Conservation (phyloP, 495 filamentous ascomycete genomes). For the Bryoglossum gracile region DNA sequence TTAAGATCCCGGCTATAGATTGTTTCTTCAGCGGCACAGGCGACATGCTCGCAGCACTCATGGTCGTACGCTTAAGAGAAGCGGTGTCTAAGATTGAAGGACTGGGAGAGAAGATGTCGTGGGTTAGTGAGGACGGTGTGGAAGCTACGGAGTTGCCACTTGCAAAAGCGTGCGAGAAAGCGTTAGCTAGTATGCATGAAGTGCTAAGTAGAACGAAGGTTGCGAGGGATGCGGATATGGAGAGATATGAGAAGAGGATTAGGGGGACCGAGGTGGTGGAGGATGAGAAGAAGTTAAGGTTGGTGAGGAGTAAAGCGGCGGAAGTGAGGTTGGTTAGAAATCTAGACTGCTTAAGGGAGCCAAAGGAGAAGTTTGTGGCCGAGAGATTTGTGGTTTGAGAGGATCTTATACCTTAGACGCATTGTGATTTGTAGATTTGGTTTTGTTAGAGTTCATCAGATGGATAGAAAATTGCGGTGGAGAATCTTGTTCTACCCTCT, state of each 20-base stretch:
- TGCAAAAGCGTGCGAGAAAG: slow-evolving; percentile 74
- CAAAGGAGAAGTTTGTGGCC: slow-evolving; percentile 51
- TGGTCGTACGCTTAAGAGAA: slow-evolving; percentile 82
- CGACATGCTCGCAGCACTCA: slow-evolving; percentile 96
- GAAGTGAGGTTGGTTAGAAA: slow-evolving; percentile 77
- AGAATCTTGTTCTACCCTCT: too few relatives aligned
- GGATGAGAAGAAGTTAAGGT: slow-evolving; percentile 52
- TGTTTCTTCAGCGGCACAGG: slow-evolving; percentile 94
- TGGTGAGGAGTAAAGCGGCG: slow-evolving; percentile 65
- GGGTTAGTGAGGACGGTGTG: slow-evolving; percentile 64
- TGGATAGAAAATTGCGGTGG: background rate
- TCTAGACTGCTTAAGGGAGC: slow-evolving; percentile 54
- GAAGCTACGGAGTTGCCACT: slow-evolving; percentile 66
- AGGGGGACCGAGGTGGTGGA: slow-evolving; percentile 33
- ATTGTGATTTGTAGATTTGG: too few relatives aligned
- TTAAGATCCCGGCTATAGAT: slow-evolving; percentile 79
- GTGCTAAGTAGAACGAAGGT: slow-evolving; percentile 71
- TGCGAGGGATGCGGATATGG: slow-evolving; percentile 52
- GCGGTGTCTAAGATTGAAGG: slow-evolving; percentile 43
- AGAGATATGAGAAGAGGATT: slow-evolving; percentile 29
- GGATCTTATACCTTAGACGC: too few relatives aligned
- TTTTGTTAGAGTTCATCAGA: too few relatives aligned
- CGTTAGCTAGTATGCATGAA: slow-evolving; percentile 87
- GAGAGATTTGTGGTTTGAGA: slow-evolving; percentile 24
- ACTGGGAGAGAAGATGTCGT: slow-evolving; percentile 47